Base-by-base conservation (phyloP, 495 filamentous ascomycete species). In the Hamigera avellanea region DNA sequence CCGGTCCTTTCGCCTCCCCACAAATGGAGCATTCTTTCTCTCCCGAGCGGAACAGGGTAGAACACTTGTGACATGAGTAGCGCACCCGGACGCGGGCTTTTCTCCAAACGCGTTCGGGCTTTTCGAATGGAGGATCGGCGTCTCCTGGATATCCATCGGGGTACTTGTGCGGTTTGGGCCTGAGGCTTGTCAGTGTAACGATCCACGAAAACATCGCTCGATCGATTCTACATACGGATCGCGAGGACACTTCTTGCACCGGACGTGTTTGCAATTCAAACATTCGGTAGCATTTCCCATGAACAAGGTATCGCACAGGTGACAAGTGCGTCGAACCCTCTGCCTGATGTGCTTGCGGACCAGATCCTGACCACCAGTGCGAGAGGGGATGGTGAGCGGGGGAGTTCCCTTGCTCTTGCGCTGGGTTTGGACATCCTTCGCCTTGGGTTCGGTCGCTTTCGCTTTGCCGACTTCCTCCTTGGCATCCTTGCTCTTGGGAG, bases 111-210 rank as follows among this genome's bases (percentile, higher is more conserved):
- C 66, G 57, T 41, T 56, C 44, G 8, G 53, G 57, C 21, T 51
- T 42, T 29, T 56, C 41, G 16, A 36, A 44, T 1, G 52, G 48
- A 5, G 59, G 54, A 8, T 69, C 59, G n/a, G 42, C 66, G 52
- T 91, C 83, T 14, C 81, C 80, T 8, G 84, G 80, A 56, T 85
- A 87, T 15, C 82, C 84, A 45, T 81, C 70, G 0, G 82, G 78
- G 46, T 83, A 83, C 48, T 81, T 86, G 33, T 81, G 62, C 36
- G 73, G 70, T 54, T 83, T 85, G 19, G 77, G 55, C 31, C 79
- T 84, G 52, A 12, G 25, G 25, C 12, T 26, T 7, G 14, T 38
- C 37, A 43, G 35, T 14, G 19, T 39, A 42, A 47, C 12, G 25
- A 7, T 12, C 7, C 12, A 26, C 25, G 12, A 26, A 26, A 26